Conservation (phyloP, 495 filamentous ascomycete species). For the Daldinia childiae region DNA sequence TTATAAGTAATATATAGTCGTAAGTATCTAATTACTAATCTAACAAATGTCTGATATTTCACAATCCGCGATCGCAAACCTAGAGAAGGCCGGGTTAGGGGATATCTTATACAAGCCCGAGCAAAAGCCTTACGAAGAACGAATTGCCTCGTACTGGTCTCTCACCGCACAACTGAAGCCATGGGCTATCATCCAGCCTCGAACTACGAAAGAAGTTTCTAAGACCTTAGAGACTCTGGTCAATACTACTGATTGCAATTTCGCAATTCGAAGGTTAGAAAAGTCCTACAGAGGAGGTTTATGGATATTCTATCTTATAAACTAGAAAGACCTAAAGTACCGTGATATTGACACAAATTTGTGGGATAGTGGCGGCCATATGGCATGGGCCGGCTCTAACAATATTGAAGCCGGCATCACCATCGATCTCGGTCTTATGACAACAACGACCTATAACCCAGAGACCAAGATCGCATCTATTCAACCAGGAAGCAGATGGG, state of each 20-base stretch:
- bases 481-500: constrained; percentile 50
- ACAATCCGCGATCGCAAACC: constrained; percentile 16
- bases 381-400: constrained; percentile 57
- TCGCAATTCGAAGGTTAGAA: constrained; percentile 31
- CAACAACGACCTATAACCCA: constrained; percentile 47
- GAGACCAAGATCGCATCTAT: constrained; percentile 54
- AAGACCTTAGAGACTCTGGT: constrained; percentile 41
- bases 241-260: constrained; percentile 19
- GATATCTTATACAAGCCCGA: constrained; percentile 19
- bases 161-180: constrained; percentile 18
- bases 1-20: not conserved
- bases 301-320: too few species aligned
- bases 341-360: not conserved
- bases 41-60: constrained; percentile 8
- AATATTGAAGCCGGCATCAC: constrained; percentile 63
- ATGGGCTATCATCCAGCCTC: constrained; percentile 49
- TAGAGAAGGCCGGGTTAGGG: constrained; percentile 15
- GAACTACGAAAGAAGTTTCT: constrained; percentile 48
- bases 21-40: not conserved
- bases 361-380: constrained; percentile 61
- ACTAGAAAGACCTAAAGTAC: not conserved
- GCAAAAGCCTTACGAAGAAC: constrained; percentile 17
- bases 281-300: too few species aligned
- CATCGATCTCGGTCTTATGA: constrained; percentile 62
- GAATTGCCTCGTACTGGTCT: constrained; percentile 5